Percentiles rank a stretch among this genome's conserved stretches.
Evolutionary conservation across 768 basidiomycete species (phyloP).

Genomic region (Lentinula sp.): DNA sequence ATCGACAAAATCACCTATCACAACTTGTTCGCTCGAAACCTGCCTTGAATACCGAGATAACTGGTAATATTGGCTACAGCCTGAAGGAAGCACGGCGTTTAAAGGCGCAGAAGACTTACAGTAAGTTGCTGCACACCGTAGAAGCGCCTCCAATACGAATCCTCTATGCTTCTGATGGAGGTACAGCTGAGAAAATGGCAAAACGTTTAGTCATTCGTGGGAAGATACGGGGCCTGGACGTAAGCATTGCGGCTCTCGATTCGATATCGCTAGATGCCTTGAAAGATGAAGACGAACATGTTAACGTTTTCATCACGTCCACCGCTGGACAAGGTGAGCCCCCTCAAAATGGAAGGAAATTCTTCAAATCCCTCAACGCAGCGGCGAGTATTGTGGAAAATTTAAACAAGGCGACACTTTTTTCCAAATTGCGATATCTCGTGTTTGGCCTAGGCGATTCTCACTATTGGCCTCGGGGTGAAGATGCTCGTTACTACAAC

Average conservation of each 20-base stretch:
- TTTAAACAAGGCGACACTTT: conserved; percentile 25
- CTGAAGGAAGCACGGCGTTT: conserved; percentile 78
- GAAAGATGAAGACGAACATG: conserved; percentile 58
- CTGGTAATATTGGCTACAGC: conserved; percentile 76
- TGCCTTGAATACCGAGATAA: conserved; percentile 73
- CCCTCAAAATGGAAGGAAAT: conserved; percentile 90
- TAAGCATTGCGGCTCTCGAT: conserved; percentile 82
- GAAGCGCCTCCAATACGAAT: conserved; percentile 87
- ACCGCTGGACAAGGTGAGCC: conserved; percentile 97
- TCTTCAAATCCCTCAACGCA: conserved; percentile 82
- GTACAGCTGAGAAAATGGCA: conserved; percentile 90
- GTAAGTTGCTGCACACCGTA: conserved; percentile 73
- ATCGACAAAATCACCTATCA: conserved; percentile 93
- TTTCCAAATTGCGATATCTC: conserved; percentile 64
- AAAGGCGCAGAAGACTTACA: conserved; percentile 79
- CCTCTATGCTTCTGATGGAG: conserved; percentile 94
- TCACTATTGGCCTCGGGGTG: conserved; percentile 97
- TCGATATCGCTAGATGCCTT: conserved; percentile 72
- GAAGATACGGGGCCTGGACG: conserved; percentile 59
- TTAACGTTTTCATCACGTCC: conserved; percentile 77
- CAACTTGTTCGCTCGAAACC: conserved; percentile 84
- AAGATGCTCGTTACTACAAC: conserved; percentile 98
- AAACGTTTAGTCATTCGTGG: conserved; percentile 61
- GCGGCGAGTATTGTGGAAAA: conserved; percentile 54
- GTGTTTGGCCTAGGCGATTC: conserved; percentile 98